These are phyloP conservation scores for Cyberlindnera euphorbiiphila DNA, from an alignment of 805 yeast species.

Conservation along the genomic window DNA sequence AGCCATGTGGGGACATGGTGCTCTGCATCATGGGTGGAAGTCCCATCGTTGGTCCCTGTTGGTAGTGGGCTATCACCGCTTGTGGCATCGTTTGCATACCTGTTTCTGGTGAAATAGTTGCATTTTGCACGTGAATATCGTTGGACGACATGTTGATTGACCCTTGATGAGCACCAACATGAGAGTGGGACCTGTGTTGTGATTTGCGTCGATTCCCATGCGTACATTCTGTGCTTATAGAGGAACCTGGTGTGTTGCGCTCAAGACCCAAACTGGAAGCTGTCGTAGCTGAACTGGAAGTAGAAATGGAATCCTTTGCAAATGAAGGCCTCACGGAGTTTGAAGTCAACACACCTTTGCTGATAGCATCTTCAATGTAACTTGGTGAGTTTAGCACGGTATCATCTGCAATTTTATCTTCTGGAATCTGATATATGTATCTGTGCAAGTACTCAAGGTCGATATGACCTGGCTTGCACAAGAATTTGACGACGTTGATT, in stretches of 20 bases:
- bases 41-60: slow-evolving; percentile 8
- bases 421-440: slow-evolving; percentile 16
- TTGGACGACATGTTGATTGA: slow-evolving; percentile 1
- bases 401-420: slow-evolving; percentile 15
- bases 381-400: slow-evolving; percentile 20
- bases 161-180: slow-evolving; percentile 3
- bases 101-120: slow-evolving; percentile 1
- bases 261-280: no score
- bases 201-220: neutral
- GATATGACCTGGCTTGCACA: slow-evolving; percentile 26
- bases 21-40: slow-evolving; percentile 11
- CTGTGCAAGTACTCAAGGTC: slow-evolving; percentile 28
- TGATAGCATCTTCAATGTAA: slow-evolving; percentile 25
- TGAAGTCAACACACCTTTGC: slow-evolving; percentile 21
- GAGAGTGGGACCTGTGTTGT: neutral
- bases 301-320: slow-evolving; percentile 7
- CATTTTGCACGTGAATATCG: slow-evolving; percentile 1
- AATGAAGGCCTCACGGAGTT: slow-evolving; percentile 14
- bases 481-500: slow-evolving; percentile 19
- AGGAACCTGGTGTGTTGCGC: no score
- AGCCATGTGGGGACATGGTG: neutral
- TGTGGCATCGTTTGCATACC: slow-evolving; percentile 5
- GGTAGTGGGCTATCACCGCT: slow-evolving; percentile 5
- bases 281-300: slow-evolving; percentile 12
- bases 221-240: no score